Evolutionary conservation across 2,329 filamentous ascomycete species (phyloP).

Genomic region (Curvularia spicifera): DNA sequence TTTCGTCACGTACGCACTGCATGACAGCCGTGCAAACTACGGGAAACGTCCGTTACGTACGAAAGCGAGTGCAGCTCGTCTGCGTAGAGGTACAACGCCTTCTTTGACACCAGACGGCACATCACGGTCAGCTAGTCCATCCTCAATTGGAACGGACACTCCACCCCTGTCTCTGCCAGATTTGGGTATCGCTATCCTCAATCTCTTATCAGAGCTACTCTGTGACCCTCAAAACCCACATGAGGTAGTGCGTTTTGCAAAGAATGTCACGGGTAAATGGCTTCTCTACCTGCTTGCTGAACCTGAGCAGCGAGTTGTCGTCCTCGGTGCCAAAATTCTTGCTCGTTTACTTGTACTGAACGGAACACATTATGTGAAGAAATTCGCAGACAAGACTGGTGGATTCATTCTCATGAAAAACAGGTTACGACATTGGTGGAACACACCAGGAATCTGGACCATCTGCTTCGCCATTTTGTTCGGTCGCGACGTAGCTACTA

Average conservation of each 20-base stretch:
- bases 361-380: conserved; percentile 79
- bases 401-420: conserved; percentile 87
- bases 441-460: conserved; percentile 81
- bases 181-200: conserved; percentile 75
- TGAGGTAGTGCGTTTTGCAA: conserved; percentile 85
- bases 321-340: conserved; percentile 81
- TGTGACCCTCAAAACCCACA: conserved; percentile 73
- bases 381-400: conserved; percentile 84
- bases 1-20: conserved; percentile 91
- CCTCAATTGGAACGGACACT: conserved; percentile 24
- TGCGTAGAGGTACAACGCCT: conserved; percentile 38
- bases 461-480: conserved; percentile 90
- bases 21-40: conserved; percentile 62
- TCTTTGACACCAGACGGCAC: conserved; percentile 38
- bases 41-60: conserved; percentile 44
- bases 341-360: conserved; percentile 83
- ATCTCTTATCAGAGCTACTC: conserved; percentile 77
- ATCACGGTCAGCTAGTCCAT: conserved; percentile 43
- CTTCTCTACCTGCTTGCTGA: conserved; percentile 89
- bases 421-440: conserved; percentile 87
- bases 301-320: conserved; percentile 80
- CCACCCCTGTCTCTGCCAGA: conserved; percentile 65
- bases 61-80: conserved; percentile 42
- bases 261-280: conserved; percentile 97
- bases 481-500: conserved; percentile 76